These are phyloP conservation scores for Tagetes erecta DNA, from an alignment of 129 eudicot species.

Conservation along the genomic window DNA sequence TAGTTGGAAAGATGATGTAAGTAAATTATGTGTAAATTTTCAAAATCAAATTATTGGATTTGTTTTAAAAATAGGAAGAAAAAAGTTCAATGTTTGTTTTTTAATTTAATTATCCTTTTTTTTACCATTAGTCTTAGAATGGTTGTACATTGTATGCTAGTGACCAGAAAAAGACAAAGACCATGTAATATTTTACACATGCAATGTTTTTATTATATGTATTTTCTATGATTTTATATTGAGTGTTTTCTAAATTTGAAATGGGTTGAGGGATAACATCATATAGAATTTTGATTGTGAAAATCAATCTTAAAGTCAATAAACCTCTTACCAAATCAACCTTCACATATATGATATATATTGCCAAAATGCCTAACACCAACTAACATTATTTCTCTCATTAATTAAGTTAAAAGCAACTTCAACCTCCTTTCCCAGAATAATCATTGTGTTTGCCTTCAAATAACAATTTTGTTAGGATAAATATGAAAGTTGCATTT, in stretches of 20 bases:
- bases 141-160: too few relatives aligned
- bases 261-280: background rate
- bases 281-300: background rate
- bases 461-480: background rate
- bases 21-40: constrained; percentile 20
- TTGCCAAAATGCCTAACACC: constrained; percentile 16
- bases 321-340: background rate
- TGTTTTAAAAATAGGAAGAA: background rate
- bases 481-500: background rate
- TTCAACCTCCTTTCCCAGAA: constrained; percentile 11
- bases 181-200: background rate
- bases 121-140: background rate
- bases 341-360: background rate
- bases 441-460: constrained; percentile 14
- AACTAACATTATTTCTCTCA: constrained; percentile 4
- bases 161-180: background rate
- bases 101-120: background rate
- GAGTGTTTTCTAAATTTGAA: background rate
- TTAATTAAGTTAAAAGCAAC: background rate
- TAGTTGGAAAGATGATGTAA: background rate
- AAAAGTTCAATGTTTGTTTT: background rate
- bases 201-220: background rate
- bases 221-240: background rate
- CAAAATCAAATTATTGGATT: constrained; percentile 22
- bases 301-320: constrained; percentile 7